Percentiles rank a stretch among this genome's conserved stretches.
phyloP scores from a whole-genome alignment of 768 basidiomycete genomes.

The Mycena epipterygia region DNA sequence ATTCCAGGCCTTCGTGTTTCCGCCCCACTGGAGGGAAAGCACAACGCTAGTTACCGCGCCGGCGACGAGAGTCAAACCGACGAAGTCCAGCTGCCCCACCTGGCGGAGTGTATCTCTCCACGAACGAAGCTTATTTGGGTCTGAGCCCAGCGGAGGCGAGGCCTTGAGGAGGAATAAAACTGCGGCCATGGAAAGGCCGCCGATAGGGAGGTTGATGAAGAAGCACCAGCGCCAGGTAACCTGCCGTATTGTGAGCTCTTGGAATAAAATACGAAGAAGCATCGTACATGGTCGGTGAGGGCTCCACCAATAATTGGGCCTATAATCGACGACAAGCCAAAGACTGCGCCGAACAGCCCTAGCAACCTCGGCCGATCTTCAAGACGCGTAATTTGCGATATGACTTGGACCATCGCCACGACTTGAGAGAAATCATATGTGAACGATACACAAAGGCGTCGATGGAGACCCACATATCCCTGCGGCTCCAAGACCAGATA shows the following conservation, averaged over 20 bases:
- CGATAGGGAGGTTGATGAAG: slow-evolving; percentile 38
- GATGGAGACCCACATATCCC: slow-evolving; percentile 54
- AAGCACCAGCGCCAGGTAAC: slow-evolving; percentile 11
- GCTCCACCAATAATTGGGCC: slow-evolving; percentile 46
- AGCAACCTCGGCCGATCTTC: slow-evolving; percentile 44
- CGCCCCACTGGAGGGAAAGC: slow-evolving; percentile 62
- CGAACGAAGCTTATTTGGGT: slow-evolving; percentile 23
- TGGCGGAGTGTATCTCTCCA: slow-evolving; percentile 25
- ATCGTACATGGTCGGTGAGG: slow-evolving; percentile 39
- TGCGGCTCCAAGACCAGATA: slow-evolving; percentile 16
- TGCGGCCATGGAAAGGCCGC: slow-evolving; percentile 33
- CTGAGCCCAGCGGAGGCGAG: slow-evolving; percentile 29
- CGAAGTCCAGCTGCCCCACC: background rate
- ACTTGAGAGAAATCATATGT: too few species aligned
- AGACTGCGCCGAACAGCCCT: slow-evolving; percentile 45
- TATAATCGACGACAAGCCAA: slow-evolving; percentile 28
- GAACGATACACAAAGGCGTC: too few species aligned
- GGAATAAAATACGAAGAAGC: background rate
- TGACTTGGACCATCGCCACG: slow-evolving; percentile 42
- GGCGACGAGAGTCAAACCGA: slow-evolving; percentile 37
- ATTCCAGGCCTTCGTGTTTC: slow-evolving; percentile 57
- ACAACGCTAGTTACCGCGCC: slow-evolving; percentile 51
- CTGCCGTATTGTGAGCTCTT: background rate
- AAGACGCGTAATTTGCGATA: slow-evolving; percentile 50
- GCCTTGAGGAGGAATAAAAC: slow-evolving; percentile 31